Evolutionary conservation across 805 yeast genomes (phyloP).

Genomic region (Citeromyces nyonsensis): DNA sequence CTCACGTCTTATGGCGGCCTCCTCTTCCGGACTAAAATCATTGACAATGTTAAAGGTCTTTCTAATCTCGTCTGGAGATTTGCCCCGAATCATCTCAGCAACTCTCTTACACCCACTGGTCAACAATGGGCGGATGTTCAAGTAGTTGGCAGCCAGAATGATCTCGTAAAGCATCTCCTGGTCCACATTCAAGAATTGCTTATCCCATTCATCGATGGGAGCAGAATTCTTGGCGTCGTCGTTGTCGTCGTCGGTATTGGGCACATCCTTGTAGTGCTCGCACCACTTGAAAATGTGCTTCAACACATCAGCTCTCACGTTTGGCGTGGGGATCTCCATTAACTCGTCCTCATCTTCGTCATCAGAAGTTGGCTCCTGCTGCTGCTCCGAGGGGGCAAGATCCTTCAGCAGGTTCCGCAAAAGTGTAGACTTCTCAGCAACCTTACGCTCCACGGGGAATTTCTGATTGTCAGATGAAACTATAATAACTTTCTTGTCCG

Average conservation of each 20-base stretch:
- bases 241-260: constrained; percentile 59
- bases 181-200: constrained; percentile 84
- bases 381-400: constrained; percentile 15
- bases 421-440: constrained; percentile 76
- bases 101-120: constrained; percentile 73
- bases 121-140: constrained; percentile 59
- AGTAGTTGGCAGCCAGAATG: constrained; percentile 66
- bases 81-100: constrained; percentile 73
- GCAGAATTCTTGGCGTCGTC: constrained; percentile 81
- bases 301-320: constrained; percentile 75
- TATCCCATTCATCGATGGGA: constrained; percentile 93
- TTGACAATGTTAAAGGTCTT: constrained; percentile 68
- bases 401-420: constrained; percentile 81
- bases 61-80: constrained; percentile 68
- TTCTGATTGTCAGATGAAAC: constrained; percentile 72
- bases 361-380: constrained; percentile 19
- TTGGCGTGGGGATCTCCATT: constrained; percentile 78
- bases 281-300: constrained; percentile 94
- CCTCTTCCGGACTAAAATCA: constrained; percentile 79
- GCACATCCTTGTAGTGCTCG: constrained; percentile 77
- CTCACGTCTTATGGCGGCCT: constrained; percentile 75
- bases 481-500: constrained; percentile 13
- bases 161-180: constrained; percentile 80
- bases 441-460: constrained; percentile 63
- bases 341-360: constrained; percentile 50